phyloP scores from a whole-genome alignment of 2,329 filamentous ascomycete species.

The Scedosporium aurantiacum region DNA sequence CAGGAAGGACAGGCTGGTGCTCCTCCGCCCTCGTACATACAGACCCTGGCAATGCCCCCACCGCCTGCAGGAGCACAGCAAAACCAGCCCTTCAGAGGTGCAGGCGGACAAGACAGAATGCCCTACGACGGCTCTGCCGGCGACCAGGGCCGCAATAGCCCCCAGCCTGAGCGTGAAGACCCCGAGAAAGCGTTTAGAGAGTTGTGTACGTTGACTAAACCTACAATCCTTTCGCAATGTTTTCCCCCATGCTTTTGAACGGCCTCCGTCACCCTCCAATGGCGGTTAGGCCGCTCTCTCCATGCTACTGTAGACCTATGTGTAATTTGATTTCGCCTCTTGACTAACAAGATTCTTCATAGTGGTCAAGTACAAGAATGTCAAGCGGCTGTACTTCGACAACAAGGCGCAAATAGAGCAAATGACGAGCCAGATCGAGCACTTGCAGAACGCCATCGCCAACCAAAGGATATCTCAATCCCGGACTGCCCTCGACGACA shows the following conservation, averaged over 20 bases:
- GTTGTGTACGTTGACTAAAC: constrained; percentile 31
- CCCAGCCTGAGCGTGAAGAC: constrained; percentile 40
- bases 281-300: background rate
- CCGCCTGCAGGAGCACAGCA: background rate
- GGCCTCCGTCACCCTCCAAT: background rate
- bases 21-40: constrained; percentile 1
- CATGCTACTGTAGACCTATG: constrained; percentile 10
- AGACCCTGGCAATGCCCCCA: background rate
- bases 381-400: constrained; percentile 96
- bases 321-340: constrained; percentile 13
- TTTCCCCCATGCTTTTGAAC: background rate
- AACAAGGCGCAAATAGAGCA: constrained; percentile 86
- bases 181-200: constrained; percentile 47
- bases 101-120: constrained; percentile 2
- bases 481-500: constrained; percentile 88
- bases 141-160: constrained; percentile 44
- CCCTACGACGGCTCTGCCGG: constrained; percentile 30
- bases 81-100: constrained; percentile 4
- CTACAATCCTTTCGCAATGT: background rate
- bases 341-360: constrained; percentile 23
- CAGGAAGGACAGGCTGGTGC: constrained; percentile 4
- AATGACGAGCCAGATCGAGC: constrained; percentile 78
- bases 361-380: constrained; percentile 96
- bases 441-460: constrained; percentile 92
- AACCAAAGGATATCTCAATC: constrained; percentile 93